Percentiles rank a stretch among this genome's conserved stretches.
Conservation (phyloP, 1,284 basidiomycete species). For the Sanghuangporus sanghuang region DNA sequence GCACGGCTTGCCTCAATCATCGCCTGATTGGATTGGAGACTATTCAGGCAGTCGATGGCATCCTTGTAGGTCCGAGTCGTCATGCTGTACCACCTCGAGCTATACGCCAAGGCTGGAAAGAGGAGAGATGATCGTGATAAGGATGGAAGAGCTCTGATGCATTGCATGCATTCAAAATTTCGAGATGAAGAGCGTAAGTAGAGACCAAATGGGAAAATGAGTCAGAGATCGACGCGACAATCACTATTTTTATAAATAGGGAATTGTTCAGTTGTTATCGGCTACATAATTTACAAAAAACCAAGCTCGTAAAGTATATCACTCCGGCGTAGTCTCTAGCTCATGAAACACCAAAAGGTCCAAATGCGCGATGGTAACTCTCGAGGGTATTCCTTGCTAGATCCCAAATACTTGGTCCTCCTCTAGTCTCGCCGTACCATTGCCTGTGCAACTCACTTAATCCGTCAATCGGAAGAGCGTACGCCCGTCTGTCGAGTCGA, state of each 20-base stretch:
- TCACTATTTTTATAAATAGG: neutral
- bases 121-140: neutral
- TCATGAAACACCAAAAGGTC: neutral
- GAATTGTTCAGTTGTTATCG: neutral
- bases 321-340: neutral
- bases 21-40: constrained; percentile 92
- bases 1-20: constrained; percentile 82
- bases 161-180: constrained; percentile 17
- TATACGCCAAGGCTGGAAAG: neutral
- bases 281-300: neutral
- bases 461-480: neutral
- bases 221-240: neutral
- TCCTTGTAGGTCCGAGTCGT: constrained; percentile 66
- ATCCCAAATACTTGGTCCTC: constrained; percentile 5
- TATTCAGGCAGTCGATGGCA: constrained; percentile 85
- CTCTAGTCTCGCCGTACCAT: neutral
- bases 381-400: neutral
- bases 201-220: neutral
- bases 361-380: neutral
- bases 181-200: neutral
- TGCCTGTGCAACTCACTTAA: neutral
- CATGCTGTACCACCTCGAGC: constrained; percentile 21
- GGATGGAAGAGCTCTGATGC: constrained; percentile 3
- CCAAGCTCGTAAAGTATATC: neutral
- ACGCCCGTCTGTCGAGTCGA: neutral